Conservation (phyloP, 2,329 filamentous ascomycete species). For the Colletotrichum sp. region DNA sequence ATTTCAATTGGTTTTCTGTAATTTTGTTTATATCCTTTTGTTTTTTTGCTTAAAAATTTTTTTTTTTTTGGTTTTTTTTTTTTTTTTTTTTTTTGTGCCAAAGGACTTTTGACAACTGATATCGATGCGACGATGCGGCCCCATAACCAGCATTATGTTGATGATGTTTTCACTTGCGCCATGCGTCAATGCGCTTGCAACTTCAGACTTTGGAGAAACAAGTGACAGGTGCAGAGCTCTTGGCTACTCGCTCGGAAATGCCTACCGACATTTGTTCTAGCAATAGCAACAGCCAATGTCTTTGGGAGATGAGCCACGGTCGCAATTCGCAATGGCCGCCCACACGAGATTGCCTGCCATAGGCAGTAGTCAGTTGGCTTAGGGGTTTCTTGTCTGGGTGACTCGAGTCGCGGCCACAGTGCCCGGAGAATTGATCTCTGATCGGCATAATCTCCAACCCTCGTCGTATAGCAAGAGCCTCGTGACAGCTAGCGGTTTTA, state of each 20-base stretch:
- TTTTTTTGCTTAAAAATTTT: no score
- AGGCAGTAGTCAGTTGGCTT: not conserved
- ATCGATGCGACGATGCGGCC: not conserved
- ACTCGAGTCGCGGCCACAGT: not conserved
- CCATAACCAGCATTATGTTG: not conserved
- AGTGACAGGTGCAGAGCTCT: not conserved
- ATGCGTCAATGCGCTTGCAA: not conserved
- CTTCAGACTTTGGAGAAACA: not conserved
- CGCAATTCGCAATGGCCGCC: slow-evolving; percentile 1
- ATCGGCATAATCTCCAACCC: not conserved
- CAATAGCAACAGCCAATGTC: not conserved
- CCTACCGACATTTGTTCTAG: not conserved
- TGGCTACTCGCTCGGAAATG: not conserved
- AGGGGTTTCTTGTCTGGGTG: not conserved
- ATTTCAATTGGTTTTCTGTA: no score
- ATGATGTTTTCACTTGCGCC: not conserved
- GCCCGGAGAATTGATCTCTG: not conserved
- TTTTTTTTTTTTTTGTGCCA: not conserved
- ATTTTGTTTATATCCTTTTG: no score
- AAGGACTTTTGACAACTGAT: not conserved
- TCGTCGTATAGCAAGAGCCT: not conserved
- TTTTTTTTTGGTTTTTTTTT: not conserved
- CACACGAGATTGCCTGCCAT: slow-evolving; percentile 7
- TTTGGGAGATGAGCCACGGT: slow-evolving; percentile 5
- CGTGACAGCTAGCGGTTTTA: not conserved